Evolutionary conservation across 148 eudicot genomes (phyloP).

Genomic region (Fallopia convolvulus): DNA sequence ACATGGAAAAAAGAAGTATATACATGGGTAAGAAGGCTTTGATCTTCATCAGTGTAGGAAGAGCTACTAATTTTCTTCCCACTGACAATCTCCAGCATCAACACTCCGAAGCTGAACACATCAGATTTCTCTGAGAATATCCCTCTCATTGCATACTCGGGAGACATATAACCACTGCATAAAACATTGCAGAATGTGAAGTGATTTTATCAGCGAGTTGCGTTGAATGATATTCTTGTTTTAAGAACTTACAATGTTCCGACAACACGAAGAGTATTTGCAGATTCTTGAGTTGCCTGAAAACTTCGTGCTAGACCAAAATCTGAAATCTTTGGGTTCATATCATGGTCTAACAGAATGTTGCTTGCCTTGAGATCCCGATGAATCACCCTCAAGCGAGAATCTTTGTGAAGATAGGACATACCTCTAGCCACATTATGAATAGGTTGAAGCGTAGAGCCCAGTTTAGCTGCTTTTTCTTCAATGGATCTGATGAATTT

Average conservation of each 20-base stretch:
- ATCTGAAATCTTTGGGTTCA: constrained; percentile 37
- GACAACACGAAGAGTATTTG: constrained; percentile 25
- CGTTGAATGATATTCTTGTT: not conserved
- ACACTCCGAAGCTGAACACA: constrained; percentile 7
- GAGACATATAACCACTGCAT: constrained; percentile 11
- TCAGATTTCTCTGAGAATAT: constrained; percentile 8
- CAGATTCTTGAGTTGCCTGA: constrained; percentile 22
- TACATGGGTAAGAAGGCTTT: constrained; percentile 3
- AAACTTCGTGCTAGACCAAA: constrained; percentile 42
- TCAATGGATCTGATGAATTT: constrained; percentile 8
- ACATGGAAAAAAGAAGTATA: not conserved
- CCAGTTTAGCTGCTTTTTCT: constrained; percentile 20
- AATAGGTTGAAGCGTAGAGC: constrained; percentile 17
- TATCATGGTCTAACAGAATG: constrained; percentile 20
- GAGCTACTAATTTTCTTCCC: not conserved
- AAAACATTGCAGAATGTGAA: not conserved
- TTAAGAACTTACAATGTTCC: constrained; percentile 33
- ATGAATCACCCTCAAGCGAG: constrained; percentile 24
- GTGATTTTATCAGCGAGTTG: not conserved
- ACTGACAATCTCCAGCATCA: constrained; percentile 1
- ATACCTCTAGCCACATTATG: constrained; percentile 22
- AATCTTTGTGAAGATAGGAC: constrained; percentile 25
- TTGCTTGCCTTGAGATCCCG: constrained; percentile 29
- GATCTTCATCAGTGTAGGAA: not conserved
- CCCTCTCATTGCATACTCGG: constrained; percentile 5